Base-by-base conservation (phyloP, 2,329 filamentous ascomycete species). In the Fusarium incarnatum region DNA sequence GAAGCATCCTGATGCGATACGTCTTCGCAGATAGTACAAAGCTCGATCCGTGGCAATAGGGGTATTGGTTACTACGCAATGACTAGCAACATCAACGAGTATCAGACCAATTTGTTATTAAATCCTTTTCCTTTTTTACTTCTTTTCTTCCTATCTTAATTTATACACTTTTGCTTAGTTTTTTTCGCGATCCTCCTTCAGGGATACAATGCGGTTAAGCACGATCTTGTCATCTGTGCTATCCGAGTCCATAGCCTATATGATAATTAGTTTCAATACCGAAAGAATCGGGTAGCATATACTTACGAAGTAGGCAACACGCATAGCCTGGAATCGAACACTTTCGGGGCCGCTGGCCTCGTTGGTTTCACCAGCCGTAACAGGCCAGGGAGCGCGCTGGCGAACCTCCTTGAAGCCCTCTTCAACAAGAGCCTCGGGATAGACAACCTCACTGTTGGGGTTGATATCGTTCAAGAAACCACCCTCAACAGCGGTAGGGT, bases 251-350 rank as follows among this genome's bases (percentile, higher is more conserved):
- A 97, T 85, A 67, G 83, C 89, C 89, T 86, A 20, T 7, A 20
- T 5, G n/a, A 5, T 37, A 20, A 40, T 76, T 65, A 77, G 73
- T 65, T 30, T 32, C 34, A 9, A 8, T 42, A 37, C 10, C 45
- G 0, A 20, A 27, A 1, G 4, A 23, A 10, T 10, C n/a, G 3
- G 5, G 12, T 2, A 28, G 8, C 4, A 9, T 15, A 25, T 8
- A 82, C 85, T 84, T 65, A 87, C 85, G 82, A 96, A 96, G 78
- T 97, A 97, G 12, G 91, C 95, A 46, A 95, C 92, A 27, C 95
- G 87, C 86, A 97, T 90, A 4, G 90, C 95, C 84, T 98, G 95
- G 86, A 98, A 98, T 49, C 95, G 86, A 9, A 98, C 91, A 57
- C 86, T 91, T 81, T 93, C 92, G 25, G 88, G 88, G 2, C 91